Conservation (phyloP, 1,284 basidiomycete species). For the Ganoderma boninense region DNA sequence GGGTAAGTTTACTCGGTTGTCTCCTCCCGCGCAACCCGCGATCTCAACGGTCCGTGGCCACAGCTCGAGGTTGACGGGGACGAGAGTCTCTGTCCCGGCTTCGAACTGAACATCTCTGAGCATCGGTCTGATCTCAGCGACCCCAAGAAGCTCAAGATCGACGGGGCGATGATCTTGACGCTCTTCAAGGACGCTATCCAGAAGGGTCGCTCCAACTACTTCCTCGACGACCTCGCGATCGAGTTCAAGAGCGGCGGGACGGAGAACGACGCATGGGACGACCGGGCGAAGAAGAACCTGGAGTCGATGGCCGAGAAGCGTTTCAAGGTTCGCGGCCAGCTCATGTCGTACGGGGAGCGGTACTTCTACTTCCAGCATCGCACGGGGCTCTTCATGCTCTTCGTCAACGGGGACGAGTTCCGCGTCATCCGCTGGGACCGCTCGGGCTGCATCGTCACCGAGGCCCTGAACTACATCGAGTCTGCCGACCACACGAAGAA, state of each 20-base stretch:
- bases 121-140: background rate
- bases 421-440: constrained; percentile 27
- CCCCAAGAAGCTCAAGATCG: background rate
- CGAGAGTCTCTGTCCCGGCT: too few relatives aligned
- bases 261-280: too few relatives aligned
- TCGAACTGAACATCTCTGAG: background rate
- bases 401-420: constrained; percentile 15
- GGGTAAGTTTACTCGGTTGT: background rate
- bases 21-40: background rate
- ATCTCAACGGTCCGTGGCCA: background rate
- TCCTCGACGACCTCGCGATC: too few relatives aligned
- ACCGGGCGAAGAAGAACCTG: background rate
- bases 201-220: too few relatives aligned
- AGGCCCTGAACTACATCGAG: constrained; percentile 14
- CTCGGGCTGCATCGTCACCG: constrained; percentile 17
- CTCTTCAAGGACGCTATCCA: too few relatives aligned
- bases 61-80: background rate
- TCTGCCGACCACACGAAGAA: background rate
- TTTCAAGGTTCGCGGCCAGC: background rate
- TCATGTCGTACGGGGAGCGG: constrained; percentile 5
- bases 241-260: too few relatives aligned
- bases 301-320: background rate
- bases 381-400: constrained; percentile 19
- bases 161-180: too few relatives aligned
- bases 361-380: constrained; percentile 19